Base-by-base conservation (phyloP, 768 basidiomycete species). In the Psilocybe cubensis region DNA sequence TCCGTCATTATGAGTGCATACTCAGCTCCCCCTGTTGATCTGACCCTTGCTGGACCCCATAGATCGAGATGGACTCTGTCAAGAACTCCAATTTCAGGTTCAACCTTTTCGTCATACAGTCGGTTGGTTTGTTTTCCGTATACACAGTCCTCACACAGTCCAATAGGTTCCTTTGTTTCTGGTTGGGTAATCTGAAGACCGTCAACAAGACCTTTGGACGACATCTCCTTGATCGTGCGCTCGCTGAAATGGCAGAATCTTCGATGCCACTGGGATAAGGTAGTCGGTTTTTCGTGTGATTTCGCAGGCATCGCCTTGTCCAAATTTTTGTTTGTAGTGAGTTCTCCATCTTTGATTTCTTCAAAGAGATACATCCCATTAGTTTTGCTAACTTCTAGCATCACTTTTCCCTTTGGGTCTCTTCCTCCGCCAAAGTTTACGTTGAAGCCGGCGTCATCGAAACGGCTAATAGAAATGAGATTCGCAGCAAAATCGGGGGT, bases 1-100 rank as follows among this genome's bases (percentile, higher is more conserved):
- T 74, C 68, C 0, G 61, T 62, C 0, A 68, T 53, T 0, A 65
- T 23, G 54, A 75, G 66, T 47, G 72, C 62, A 33, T 74, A 71
- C 0, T 20, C 11, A 0, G 56, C 54, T 0, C 67, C 67, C 6
- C 66, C 63, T 0, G 52, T 40, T 0, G 62, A 70, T 11, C 40
- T 46, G 1, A 60, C 51, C 0, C 61, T 50, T 0, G 64, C 38
- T 4, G 64, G 70, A 23, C 68, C 67, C 63, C 60, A 73, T 0
- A 74, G 29, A 44, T 74, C 66, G 17, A 64, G 62, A 21, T 69
- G 62, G 0, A 65, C 58, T 2, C 58, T 45, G n/a, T 68, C 65
- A 1, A 69, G 64, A 0, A 62, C 35, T 7, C 64, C 60, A 0
- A 35, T 57, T 43, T 69, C 65, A 3, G 51, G 63, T 0, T 17